A percentile compares a stretch with the other conserved stretches of the same genome.
These are phyloP conservation scores for Mucor lusitanicus DNA, from an alignment of 371 early-diverging fungal genomes.

Conservation along the genomic window DNA sequence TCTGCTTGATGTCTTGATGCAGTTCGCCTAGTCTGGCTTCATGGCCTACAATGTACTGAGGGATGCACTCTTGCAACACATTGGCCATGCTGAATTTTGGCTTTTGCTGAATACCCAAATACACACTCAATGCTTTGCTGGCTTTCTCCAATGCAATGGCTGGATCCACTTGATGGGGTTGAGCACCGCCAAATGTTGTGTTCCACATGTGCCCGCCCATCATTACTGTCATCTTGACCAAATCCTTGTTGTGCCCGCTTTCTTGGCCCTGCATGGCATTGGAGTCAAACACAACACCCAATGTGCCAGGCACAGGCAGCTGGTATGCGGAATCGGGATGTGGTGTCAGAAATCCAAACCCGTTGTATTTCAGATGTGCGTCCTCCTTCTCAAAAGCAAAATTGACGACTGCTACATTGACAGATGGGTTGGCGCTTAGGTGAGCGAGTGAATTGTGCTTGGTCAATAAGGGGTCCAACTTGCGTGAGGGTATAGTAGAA, in stretches of 20 bases:
- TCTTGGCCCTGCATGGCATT: constrained; percentile 73
- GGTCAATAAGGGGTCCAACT: background rate
- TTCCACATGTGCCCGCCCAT: constrained; percentile 83
- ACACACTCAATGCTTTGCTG: constrained; percentile 45
- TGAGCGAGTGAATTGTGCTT: constrained; percentile 25
- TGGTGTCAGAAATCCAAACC: constrained; percentile 90
- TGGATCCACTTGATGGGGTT: constrained; percentile 28
- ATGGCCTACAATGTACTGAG: constrained; percentile 89
- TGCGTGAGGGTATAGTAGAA: constrained; percentile 10
- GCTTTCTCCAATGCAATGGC: constrained; percentile 21
- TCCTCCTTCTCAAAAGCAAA: constrained; percentile 54
- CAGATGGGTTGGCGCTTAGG: constrained; percentile 58
- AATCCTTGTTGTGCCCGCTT: constrained; percentile 1
- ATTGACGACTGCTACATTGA: constrained; percentile 84
- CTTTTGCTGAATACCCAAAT: constrained; percentile 51
- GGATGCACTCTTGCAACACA: constrained; percentile 77
- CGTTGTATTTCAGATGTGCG: constrained; percentile 52
- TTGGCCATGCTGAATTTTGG: constrained; percentile 57
- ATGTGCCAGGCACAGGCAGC: constrained; percentile 48
- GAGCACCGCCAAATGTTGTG: constrained; percentile 30
- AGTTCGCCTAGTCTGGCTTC: constrained; percentile 59
- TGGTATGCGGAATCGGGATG: constrained; percentile 41
- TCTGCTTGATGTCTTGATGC: constrained; percentile 45
- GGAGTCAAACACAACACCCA: constrained; percentile 91
- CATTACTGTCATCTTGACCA: constrained; percentile 86